phyloP scores from a whole-genome alignment of 441 rosid genomes.

The Hypseocharis bilobata region DNA sequence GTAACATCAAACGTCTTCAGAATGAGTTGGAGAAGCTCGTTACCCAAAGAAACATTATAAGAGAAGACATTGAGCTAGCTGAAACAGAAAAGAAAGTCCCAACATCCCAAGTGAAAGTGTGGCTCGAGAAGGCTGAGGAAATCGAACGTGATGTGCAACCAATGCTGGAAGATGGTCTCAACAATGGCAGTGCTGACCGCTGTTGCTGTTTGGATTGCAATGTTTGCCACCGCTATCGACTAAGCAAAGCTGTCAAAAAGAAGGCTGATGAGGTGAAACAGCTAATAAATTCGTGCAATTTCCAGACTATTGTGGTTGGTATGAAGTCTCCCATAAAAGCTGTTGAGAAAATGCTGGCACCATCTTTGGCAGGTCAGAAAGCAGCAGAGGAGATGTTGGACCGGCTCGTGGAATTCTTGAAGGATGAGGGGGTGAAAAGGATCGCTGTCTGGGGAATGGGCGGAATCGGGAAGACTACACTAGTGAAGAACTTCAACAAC shows the following conservation, averaged over 20 bases:
- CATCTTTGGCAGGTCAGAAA: constrained; percentile 30
- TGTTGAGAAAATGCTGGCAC: constrained; percentile 20
- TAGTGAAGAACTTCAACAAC: constrained; percentile 45
- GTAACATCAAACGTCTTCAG: not conserved
- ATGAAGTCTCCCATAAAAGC: constrained; percentile 24
- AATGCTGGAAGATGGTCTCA: constrained; percentile 13
- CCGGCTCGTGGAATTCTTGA: constrained; percentile 27
- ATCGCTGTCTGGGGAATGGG: constrained; percentile 54
- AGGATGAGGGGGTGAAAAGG: constrained; percentile 26
- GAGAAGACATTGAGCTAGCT: constrained; percentile 16
- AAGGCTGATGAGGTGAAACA: constrained; percentile 13
- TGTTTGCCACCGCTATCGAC: constrained; percentile 5
- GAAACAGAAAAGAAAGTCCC: constrained; percentile 27
- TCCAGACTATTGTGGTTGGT: constrained; percentile 8
- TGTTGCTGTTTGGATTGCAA: not conserved
- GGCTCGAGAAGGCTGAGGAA: constrained; percentile 26
- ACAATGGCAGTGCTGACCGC: not conserved
- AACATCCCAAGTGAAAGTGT: constrained; percentile 14
- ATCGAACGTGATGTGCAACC: constrained; percentile 13
- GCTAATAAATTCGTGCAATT: constrained; percentile 13
- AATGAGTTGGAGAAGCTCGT: constrained; percentile 9
- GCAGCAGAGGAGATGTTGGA: constrained; percentile 28
- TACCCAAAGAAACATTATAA: constrained; percentile 5
- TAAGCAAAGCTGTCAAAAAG: constrained; percentile 8
- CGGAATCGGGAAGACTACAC: constrained; percentile 45